phyloP scores from a whole-genome alignment of 2,329 filamentous ascomycete species.

The Aspergillus sp. region DNA sequence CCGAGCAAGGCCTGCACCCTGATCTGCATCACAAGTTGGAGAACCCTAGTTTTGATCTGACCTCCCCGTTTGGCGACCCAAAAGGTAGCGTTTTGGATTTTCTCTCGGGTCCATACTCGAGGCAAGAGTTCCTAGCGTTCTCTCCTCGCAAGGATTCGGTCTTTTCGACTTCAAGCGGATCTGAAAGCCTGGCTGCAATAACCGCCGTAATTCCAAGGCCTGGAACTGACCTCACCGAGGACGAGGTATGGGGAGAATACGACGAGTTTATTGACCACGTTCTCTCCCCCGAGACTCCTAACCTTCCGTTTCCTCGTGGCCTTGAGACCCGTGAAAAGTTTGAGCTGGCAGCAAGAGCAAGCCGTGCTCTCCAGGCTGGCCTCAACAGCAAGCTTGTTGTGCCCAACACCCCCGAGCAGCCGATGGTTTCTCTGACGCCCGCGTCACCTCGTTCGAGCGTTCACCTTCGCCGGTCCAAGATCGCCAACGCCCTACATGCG shows the following conservation, averaged over 20 bases:
- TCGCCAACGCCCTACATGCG: constrained; percentile 56
- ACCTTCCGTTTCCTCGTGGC: constrained; percentile 22
- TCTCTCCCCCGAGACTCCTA: constrained; percentile 51
- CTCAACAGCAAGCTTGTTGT: constrained; percentile 28
- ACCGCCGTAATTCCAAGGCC: constrained; percentile 69
- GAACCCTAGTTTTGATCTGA: constrained; percentile 29
- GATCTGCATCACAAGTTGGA: not conserved
- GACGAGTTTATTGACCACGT: constrained; percentile 82
- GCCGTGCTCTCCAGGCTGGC: constrained; percentile 43
- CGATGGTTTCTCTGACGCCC: constrained; percentile 27
- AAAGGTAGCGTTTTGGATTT: constrained; percentile 37
- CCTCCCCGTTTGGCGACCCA: constrained; percentile 41
- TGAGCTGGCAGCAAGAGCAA: constrained; percentile 44
- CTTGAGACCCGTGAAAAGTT: constrained; percentile 34
- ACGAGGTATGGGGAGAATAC: constrained; percentile 94
- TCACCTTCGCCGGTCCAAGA: constrained; percentile 54
- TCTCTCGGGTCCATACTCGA: constrained; percentile 43
- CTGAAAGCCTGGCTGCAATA: constrained; percentile 63
- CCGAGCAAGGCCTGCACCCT: not conserved
- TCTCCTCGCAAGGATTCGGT: constrained; percentile 74
- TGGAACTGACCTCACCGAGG: constrained; percentile 69
- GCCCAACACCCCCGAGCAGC: constrained; percentile 28
- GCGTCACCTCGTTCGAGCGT: constrained; percentile 34
- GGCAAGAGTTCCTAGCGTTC: constrained; percentile 73
- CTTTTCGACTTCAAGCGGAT: constrained; percentile 68